phyloP scores from a whole-genome alignment of 2,329 filamentous ascomycete genomes.

The Tolypocladium cylindrosporum region DNA sequence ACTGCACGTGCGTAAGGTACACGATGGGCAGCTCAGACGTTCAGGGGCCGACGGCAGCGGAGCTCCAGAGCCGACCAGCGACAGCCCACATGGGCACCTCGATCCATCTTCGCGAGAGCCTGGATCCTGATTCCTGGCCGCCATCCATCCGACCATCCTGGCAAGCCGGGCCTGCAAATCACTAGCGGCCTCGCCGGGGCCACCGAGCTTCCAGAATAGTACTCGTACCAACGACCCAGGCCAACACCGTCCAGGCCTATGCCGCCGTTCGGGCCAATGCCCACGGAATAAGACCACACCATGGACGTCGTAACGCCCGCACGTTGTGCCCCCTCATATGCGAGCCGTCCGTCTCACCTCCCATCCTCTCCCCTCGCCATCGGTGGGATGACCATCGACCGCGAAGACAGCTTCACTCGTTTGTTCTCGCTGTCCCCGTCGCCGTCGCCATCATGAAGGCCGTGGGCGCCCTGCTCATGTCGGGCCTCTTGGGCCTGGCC shows the following conservation, averaged over 20 bases:
- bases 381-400: not conserved
- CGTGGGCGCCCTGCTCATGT: conserved; percentile 16
- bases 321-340: not conserved
- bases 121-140: not conserved
- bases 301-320: not conserved
- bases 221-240: not conserved
- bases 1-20: not conserved
- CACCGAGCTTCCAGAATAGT: not conserved
- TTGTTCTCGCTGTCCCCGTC: not conserved
- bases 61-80: not conserved
- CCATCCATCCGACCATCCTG: not conserved
- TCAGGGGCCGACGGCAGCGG: not conserved
- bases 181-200: not conserved
- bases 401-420: not conserved
- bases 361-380: not conserved
- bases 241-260: not conserved
- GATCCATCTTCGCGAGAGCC: not conserved
- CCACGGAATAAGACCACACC: not conserved
- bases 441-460: conserved; percentile 12
- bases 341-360: not conserved
- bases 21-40: not conserved
- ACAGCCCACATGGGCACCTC: not conserved
- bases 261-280: not conserved
- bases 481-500: conserved; percentile 22
- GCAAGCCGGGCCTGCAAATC: not conserved